Percentiles rank a stretch among this genome's conserved stretches.
phyloP scores from a whole-genome alignment of 202 grass and related monocot species.

The Hordeum pubiflorum region DNA sequence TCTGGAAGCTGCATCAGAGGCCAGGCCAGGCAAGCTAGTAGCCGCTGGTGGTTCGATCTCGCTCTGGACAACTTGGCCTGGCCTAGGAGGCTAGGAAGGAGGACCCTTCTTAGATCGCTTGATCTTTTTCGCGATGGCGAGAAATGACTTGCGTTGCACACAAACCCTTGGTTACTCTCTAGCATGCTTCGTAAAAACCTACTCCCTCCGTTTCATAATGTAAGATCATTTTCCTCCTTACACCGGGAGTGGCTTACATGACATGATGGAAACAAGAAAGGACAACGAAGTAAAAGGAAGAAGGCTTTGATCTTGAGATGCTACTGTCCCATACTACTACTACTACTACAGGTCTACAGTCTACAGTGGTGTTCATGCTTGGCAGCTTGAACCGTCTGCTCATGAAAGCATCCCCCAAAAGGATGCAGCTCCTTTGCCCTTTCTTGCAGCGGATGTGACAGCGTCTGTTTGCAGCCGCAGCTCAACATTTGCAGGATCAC shows the following conservation, averaged over 20 bases:
- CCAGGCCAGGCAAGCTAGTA: not conserved
- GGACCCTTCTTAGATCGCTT: no score
- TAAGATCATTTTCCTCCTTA: no score
- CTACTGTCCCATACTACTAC: no score
- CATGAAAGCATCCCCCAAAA: constrained; percentile 23
- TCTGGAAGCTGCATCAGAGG: not conserved
- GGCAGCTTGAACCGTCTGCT: not conserved
- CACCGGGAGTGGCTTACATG: not conserved
- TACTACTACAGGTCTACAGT: no score
- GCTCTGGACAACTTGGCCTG: no score
- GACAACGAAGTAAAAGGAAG: not conserved
- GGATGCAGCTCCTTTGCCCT: constrained; percentile 38
- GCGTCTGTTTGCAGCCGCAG: not conserved
- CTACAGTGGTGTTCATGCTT: not conserved
- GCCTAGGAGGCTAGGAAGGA: no score
- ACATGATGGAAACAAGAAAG: not conserved
- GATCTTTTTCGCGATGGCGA: no score
- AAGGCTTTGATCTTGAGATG: not conserved
- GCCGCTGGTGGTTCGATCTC: no score
- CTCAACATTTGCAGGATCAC: constrained; percentile 8
- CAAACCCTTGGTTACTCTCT: no score
- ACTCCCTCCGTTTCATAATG: no score
- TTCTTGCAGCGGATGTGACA: not conserved
- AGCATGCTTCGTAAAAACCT: no score
- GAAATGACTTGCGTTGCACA: no score